phyloP scores from a whole-genome alignment of 2,329 filamentous ascomycete species.

The Coniochaeta hoffmannii region DNA sequence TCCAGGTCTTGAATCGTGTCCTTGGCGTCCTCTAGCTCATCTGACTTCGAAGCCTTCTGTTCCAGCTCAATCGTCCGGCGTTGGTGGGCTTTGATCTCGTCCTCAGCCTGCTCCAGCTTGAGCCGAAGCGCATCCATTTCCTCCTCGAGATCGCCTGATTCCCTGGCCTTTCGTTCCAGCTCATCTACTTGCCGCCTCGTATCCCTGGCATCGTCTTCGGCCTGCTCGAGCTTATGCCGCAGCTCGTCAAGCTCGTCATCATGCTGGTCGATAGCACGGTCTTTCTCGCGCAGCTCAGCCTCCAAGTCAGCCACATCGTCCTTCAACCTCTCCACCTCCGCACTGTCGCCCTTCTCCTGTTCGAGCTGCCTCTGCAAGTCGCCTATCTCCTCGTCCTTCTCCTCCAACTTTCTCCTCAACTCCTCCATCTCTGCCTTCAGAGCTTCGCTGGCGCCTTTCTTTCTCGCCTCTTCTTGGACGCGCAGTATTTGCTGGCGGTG shows the following conservation, averaged over 20 bases:
- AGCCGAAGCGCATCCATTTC: conserved; percentile 58
- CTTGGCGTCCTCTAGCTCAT: conserved; percentile 47
- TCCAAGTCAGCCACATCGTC: conserved; percentile 73
- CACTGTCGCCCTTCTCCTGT: conserved; percentile 45
- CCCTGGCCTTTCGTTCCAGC: conserved; percentile 11
- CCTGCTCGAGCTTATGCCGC: conserved; percentile 43
- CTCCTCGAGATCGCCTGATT: conserved; percentile 60
- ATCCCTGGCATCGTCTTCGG: conserved; percentile 34
- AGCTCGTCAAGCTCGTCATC: conserved; percentile 68
- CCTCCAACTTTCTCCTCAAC: conserved; percentile 48
- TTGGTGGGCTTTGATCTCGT: conserved; percentile 50
- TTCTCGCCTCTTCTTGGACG: conserved; percentile 73
- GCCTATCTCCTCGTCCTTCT: conserved; percentile 53
- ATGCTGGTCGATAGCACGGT: conserved; percentile 62
- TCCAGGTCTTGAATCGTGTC: conserved; percentile 54
- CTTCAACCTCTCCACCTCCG: conserved; percentile 58
- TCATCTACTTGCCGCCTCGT: conserved; percentile 23
- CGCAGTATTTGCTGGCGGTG: conserved; percentile 78
- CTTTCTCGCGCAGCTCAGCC: conserved; percentile 67
- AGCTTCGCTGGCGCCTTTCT: conserved; percentile 64
- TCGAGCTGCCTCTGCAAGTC: conserved; percentile 54
- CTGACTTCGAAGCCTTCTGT: conserved; percentile 42
- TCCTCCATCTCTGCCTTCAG: conserved; percentile 54
- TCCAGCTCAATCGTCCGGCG: conserved; percentile 47
- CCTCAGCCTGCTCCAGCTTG: conserved; percentile 40